Percentiles rank a stretch among this genome's conserved stretches.
Evolutionary conservation across 2,329 filamentous ascomycete species (phyloP).

Genomic region (Orbilia javanica): DNA sequence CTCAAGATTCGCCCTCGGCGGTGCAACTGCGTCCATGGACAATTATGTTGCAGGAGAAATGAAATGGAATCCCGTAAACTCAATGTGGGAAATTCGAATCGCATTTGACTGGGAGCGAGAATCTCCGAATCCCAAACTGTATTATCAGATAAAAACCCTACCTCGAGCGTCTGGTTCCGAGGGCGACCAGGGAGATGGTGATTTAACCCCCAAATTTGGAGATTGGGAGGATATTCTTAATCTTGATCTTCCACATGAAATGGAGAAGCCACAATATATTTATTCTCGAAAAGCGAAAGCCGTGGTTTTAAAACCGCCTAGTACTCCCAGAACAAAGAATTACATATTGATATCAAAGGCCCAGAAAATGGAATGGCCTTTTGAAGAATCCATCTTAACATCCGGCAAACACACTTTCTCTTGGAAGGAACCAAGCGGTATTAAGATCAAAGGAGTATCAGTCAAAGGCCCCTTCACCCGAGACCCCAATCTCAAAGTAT

Average conservation of each 20-base stretch:
- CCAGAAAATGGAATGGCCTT: not conserved
- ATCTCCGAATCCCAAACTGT: not conserved
- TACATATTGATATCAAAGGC: not conserved
- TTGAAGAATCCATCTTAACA: not conserved
- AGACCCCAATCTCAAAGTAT: not conserved
- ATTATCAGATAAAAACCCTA: not conserved
- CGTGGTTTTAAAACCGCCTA: too few species aligned
- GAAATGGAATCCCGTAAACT: not conserved
- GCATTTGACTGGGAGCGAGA: not conserved
- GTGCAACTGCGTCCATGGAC: not conserved
- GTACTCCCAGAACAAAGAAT: not conserved
- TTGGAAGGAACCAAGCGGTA: not conserved
- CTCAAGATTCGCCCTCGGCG: not conserved
- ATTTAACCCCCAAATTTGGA: too few species aligned
- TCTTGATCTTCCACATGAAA: not conserved
- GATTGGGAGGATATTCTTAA: not conserved
- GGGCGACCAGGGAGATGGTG: not conserved
- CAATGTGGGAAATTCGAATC: not conserved
- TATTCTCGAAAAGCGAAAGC: too few species aligned
- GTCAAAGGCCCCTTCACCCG: slow-evolving; percentile 4
- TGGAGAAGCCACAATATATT: too few species aligned
- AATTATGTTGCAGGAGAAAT: not conserved
- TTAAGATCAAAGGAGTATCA: not conserved
- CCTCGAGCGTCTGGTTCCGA: too few species aligned
- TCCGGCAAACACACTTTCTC: slow-evolving; percentile 8